These are phyloP conservation scores for Globisporangium splendens DNA, from an alignment of 352 stramenopile species.

Conservation along the genomic window DNA sequence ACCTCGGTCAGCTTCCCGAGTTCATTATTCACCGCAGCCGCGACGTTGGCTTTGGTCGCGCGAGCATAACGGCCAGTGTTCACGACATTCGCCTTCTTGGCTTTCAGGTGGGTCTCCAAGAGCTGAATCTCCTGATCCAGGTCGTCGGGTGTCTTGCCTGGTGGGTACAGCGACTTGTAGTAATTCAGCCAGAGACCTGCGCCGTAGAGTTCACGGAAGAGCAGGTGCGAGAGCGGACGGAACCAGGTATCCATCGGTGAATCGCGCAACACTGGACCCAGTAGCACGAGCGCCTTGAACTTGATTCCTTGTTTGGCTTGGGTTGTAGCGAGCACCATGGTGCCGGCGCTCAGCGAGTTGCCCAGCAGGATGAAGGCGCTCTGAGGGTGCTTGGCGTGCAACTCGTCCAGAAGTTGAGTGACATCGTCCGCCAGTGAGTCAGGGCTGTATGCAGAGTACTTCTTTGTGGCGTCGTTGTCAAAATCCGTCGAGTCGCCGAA, in stretches of 20 bases:
- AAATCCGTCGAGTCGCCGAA: slow-evolving; percentile 39
- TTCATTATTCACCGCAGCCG: slow-evolving; percentile 6
- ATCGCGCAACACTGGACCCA: slow-evolving; percentile 31
- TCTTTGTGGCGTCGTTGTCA: neutral
- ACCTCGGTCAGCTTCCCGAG: slow-evolving; percentile 3
- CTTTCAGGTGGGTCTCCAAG: slow-evolving; percentile 18
- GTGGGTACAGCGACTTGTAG: slow-evolving; percentile 35
- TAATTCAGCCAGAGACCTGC: slow-evolving; percentile 26
- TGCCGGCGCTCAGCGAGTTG: slow-evolving; percentile 35
- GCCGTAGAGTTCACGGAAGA: slow-evolving; percentile 30
- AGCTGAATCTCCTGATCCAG: slow-evolving; percentile 26
- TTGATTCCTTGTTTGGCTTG: slow-evolving; percentile 1
- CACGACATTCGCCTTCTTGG: slow-evolving; percentile 17
- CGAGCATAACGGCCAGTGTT: slow-evolving; percentile 23
- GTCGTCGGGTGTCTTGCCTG: slow-evolving; percentile 18
- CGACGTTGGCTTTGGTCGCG: slow-evolving; percentile 24
- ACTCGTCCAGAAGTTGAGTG: slow-evolving; percentile 20
- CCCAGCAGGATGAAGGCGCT: slow-evolving; percentile 31
- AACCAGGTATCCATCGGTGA: slow-evolving; percentile 25
- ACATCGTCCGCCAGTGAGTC: slow-evolving; percentile 29
- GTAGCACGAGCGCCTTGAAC: slow-evolving; percentile 24
- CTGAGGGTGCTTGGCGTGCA: slow-evolving; percentile 14
- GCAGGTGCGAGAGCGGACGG: slow-evolving; percentile 25
- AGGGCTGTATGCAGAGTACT: slow-evolving; percentile 26
- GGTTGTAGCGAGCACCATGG: slow-evolving; percentile 25